phyloP scores from a whole-genome alignment of 1,139 yeast species.

The Meyerozyma smithsonii region DNA sequence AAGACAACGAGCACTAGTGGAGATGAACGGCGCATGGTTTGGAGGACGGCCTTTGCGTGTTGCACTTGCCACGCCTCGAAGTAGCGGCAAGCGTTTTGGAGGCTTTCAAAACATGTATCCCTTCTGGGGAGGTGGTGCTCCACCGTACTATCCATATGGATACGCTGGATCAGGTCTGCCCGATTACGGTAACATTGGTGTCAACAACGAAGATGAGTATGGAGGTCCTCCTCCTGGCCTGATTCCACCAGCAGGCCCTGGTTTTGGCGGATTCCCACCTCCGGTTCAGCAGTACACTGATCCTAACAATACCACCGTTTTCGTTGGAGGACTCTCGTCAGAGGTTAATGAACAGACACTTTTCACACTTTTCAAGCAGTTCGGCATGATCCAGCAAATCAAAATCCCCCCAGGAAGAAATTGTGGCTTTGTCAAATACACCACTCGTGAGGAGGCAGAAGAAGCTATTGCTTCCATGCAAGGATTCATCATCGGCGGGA shows the following conservation, averaged over 20 bases:
- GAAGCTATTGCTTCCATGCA: conserved; percentile 89
- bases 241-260: not conserved
- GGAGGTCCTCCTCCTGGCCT: not conserved
- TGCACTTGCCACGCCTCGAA: conserved; percentile 62
- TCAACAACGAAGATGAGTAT: not conserved
- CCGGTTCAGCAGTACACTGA: conserved; percentile 45
- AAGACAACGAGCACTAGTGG: conserved; percentile 58
- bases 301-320: conserved; percentile 87
- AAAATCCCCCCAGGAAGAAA: conserved; percentile 91
- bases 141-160: not conserved
- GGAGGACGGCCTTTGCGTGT: conserved; percentile 73
- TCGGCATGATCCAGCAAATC: conserved; percentile 79
- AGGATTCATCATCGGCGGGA: conserved; percentile 85
- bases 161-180: conserved; percentile 1
- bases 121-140: not conserved
- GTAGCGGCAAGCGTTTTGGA: conserved; percentile 4
- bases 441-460: conserved; percentile 78
- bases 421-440: conserved; percentile 88
- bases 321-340: conserved; percentile 82
- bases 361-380: conserved; percentile 70
- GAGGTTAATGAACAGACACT: conserved; percentile 75
- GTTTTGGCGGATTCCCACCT: not conserved
- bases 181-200: not conserved
- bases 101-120: not conserved
- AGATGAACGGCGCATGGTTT: conserved; percentile 72